A percentile compares a stretch with the other conserved stretches of the same genome.
Evolutionary conservation across 257 asterid species (phyloP).

Genomic region (Sherardia arvensis): DNA sequence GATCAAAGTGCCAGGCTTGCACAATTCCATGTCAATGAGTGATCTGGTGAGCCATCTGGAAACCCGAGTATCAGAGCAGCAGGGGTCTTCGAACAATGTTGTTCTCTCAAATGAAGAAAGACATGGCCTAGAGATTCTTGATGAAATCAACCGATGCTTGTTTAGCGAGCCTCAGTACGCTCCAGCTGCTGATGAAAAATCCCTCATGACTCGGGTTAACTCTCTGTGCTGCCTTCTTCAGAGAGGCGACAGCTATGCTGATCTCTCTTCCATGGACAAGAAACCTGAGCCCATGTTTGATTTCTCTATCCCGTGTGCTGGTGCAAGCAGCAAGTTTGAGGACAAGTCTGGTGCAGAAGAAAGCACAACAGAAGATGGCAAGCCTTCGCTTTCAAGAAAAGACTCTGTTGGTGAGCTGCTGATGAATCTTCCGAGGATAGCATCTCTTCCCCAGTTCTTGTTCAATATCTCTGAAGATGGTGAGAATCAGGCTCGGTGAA

Average conservation of each 20-base stretch:
- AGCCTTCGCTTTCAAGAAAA: slow-evolving; percentile 58
- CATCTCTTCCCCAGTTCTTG: slow-evolving; percentile 89
- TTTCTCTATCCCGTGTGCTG: neutral
- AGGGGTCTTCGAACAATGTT: slow-evolving; percentile 29
- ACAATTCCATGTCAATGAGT: slow-evolving; percentile 80
- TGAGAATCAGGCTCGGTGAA: slow-evolving; percentile 49
- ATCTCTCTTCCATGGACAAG: slow-evolving; percentile 20
- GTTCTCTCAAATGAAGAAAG: slow-evolving; percentile 63
- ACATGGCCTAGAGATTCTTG: slow-evolving; percentile 61
- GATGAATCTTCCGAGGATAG: slow-evolving; percentile 77
- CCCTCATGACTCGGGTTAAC: slow-evolving; percentile 77
- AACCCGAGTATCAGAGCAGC: slow-evolving; percentile 65
- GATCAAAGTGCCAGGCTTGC: slow-evolving; percentile 69
- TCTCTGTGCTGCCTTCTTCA: slow-evolving; percentile 94
- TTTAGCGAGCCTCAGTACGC: slow-evolving; percentile 49
- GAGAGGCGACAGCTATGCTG: slow-evolving; percentile 30
- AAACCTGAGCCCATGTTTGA: slow-evolving; percentile 15
- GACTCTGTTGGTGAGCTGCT: slow-evolving; percentile 81
- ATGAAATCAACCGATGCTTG: slow-evolving; percentile 57
- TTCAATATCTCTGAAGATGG: slow-evolving; percentile 59
- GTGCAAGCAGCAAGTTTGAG: slow-evolving; percentile 13
- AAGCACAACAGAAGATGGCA: slow-evolving; percentile 17
- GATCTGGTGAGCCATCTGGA: slow-evolving; percentile 91
- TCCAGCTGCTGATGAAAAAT: slow-evolving; percentile 62
- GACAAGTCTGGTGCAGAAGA: slow-evolving; percentile 2